A percentile compares a stretch with the other conserved stretches of the same genome.
Conservation (phyloP, 2,329 filamentous ascomycete genomes). For the Reticulascus tulasneorum region DNA sequence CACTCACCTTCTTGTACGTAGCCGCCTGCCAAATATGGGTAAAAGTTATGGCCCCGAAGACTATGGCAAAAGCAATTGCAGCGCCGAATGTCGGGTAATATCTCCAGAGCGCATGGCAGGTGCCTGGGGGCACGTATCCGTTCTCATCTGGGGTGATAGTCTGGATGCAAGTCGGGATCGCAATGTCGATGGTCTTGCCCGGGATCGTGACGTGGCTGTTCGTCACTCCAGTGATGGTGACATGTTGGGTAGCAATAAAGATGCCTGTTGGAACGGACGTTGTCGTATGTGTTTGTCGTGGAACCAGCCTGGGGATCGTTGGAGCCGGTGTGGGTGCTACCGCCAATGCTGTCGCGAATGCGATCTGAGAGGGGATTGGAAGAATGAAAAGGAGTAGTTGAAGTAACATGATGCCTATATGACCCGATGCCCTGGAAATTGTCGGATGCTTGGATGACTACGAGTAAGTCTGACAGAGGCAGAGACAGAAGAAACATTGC, state of each 20-base stretch:
- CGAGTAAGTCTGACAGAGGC: no score
- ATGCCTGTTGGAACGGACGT: conserved; percentile 1
- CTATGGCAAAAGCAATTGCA: conserved; percentile 20
- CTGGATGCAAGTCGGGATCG: conserved; percentile 30
- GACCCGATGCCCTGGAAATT: no score
- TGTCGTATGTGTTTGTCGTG: no score
- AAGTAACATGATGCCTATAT: no score
- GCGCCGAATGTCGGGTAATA: conserved; percentile 29
- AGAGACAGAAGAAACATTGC: no score
- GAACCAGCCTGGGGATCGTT: no score
- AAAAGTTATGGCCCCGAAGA: conserved; percentile 20
- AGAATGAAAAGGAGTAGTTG: no score
- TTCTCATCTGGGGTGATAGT: conserved; percentile 28
- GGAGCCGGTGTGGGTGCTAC: no score
- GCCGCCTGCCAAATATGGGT: conserved; percentile 18
- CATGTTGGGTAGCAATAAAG: conserved; percentile 25
- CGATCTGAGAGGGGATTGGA: no score
- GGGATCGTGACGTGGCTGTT: conserved; percentile 22
- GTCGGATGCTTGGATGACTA: no score
- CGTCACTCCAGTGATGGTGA: conserved; percentile 23
- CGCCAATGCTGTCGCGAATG: no score
- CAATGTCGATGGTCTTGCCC: conserved; percentile 25
- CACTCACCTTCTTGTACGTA: conserved; percentile 19
- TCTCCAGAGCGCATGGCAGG: conserved; percentile 25
- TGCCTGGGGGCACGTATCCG: conserved; percentile 27